Conservation (phyloP, 768 basidiomycete genomes). For the Boletus rubescentipes region DNA sequence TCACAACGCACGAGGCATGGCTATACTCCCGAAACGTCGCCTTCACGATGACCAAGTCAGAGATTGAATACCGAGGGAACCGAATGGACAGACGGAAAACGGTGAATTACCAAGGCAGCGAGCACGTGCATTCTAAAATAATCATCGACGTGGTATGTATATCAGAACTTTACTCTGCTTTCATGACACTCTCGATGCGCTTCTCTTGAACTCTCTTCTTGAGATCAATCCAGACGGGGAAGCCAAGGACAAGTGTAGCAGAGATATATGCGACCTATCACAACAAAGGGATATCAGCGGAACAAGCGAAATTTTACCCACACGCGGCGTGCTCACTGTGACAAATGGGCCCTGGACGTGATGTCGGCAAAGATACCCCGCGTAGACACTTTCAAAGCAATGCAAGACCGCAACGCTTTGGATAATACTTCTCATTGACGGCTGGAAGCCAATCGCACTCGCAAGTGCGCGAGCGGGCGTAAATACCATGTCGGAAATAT, state of each 20-base stretch:
- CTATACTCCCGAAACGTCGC: neutral
- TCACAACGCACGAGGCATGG: neutral
- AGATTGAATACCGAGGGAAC: too few species aligned
- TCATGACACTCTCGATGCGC: conserved; percentile 80
- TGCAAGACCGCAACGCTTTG: conserved; percentile 16
- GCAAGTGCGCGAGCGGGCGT: conserved; percentile 19
- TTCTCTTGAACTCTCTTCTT: conserved; percentile 59
- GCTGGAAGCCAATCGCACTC: conserved; percentile 17
- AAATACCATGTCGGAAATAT: conserved; percentile 15
- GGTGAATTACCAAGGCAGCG: too few species aligned
- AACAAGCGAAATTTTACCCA: neutral
- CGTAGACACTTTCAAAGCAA: conserved; percentile 28
- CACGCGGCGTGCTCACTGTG: conserved; percentile 14
- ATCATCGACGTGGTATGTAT: neutral
- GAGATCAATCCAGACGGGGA: conserved; percentile 54
- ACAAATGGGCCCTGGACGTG: conserved; percentile 23
- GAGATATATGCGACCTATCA: conserved; percentile 53
- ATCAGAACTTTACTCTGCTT: conserved; percentile 45
- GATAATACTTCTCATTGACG: conserved; percentile 7
- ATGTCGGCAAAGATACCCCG: conserved; percentile 28
- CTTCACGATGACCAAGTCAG: too few species aligned
- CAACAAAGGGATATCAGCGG: neutral
- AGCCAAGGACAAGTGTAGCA: conserved; percentile 52
- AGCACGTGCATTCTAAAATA: neutral
- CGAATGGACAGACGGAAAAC: too few species aligned